Conservation (phyloP, 139 green algal genomes). For the Chlorella sp. region DNA sequence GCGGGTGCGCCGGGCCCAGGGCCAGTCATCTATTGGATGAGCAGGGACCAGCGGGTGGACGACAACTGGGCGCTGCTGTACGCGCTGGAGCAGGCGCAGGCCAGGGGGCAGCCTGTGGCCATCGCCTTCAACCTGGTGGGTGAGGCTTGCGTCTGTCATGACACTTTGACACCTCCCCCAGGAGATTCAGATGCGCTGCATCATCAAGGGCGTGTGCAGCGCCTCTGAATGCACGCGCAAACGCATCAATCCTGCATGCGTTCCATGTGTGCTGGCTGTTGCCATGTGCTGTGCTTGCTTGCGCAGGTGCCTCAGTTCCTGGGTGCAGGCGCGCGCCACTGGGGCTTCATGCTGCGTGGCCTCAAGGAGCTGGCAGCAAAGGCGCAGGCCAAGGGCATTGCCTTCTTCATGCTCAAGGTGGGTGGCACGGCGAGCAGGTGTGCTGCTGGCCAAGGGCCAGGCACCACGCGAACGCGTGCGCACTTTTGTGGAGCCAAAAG, state of each 20-base stretch:
- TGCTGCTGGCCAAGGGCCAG: no score
- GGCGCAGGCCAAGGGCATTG: constrained; percentile 56
- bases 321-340: constrained; percentile 71
- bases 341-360: constrained; percentile 85
- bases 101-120: constrained; percentile 38
- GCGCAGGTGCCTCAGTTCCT: constrained; percentile 64
- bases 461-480: no score
- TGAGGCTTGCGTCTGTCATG: no score
- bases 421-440: no score
- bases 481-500: no score
- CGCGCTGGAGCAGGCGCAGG: constrained; percentile 57
- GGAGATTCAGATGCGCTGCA: no score
- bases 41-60: constrained; percentile 75
- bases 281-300: no score
- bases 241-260: no score
- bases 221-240: no score
- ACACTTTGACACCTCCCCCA: no score
- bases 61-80: constrained; percentile 97
- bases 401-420: constrained; percentile 70
- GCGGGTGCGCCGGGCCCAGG: constrained; percentile 31
- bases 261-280: no score
- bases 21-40: constrained; percentile 70
- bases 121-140: constrained; percentile 85
- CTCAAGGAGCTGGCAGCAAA: constrained; percentile 58
- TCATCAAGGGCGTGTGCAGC: no score